Evolutionary conservation across 495 filamentous ascomycete species (phyloP), one percentile per base, ranked within the genome.

Genomic region (Gamarada debralockiae): DNA sequence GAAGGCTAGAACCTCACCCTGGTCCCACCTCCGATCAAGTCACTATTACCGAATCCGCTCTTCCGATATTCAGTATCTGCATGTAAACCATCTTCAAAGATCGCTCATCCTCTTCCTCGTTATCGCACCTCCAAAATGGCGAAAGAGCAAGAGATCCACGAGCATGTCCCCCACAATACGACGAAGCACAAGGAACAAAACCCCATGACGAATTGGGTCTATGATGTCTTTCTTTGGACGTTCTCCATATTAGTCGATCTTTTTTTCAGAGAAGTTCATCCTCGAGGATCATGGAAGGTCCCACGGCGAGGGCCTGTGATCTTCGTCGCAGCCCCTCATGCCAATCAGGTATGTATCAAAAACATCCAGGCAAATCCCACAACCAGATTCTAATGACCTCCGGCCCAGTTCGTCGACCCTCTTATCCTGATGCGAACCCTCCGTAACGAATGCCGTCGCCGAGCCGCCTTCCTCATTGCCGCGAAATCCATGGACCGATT

Each of bases 241-340:
- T 86, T 92, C 69, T 93, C 90, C 1, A 77, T 97, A 47, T 75
- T 96, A 21, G 82, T 90, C 29, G 93, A 97, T 65, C 81, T 96
- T 49, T 98, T 98, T 80, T 98, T 98, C 76, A 83, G 93, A 59
- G 93, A 98, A 71, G 88, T 98, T 3, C 92, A 97, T 64, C 93
- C 95, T 7, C 86, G 93, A 40, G 89, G 90, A 52, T 85, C 90
- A 45, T 98, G 93, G 89, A 90, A 89, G 67, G 86, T 98, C 18
- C 93, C 93, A 33, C 78, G 84, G 53, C 78, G 80, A 57, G 93
- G 90, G 1, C 92, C 93, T 0, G 80, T 98, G 50, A 90, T 98
- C 36, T 92, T 98, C 64, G 93, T 98, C 55, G 92, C 91, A 14
- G 93, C 95, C 17, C 93, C 93, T 56, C 93, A 98, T 78, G 95